Conservation (phyloP, 352 stramenopile genomes). For the Phytophthora chlamydospora region DNA sequence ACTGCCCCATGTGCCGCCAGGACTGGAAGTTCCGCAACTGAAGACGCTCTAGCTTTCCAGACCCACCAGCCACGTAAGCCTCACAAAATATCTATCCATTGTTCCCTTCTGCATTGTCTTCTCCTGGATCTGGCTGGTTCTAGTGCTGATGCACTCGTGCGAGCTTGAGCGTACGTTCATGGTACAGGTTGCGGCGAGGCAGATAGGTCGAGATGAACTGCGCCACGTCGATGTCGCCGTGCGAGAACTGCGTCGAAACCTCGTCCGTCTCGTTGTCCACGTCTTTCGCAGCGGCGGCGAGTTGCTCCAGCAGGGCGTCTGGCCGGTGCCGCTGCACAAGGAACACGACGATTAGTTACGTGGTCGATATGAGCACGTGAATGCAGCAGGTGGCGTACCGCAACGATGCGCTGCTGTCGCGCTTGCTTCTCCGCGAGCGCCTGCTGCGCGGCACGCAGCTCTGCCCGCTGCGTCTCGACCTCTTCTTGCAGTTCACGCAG, state of each 20-base stretch:
- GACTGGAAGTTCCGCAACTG: constrained; percentile 87
- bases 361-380: background rate
- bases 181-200: constrained; percentile 71
- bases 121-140: constrained; percentile 1
- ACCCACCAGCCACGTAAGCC: constrained; percentile 5
- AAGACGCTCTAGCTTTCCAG: constrained; percentile 8
- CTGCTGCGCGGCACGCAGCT: constrained; percentile 61
- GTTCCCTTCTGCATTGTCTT: background rate
- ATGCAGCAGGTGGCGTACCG: constrained; percentile 41
- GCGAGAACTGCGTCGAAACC: constrained; percentile 69
- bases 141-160: constrained; percentile 71
- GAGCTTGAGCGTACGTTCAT: constrained; percentile 80
- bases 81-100: constrained; percentile 28
- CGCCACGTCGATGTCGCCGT: constrained; percentile 73
- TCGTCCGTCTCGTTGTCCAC: constrained; percentile 77
- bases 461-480: constrained; percentile 51
- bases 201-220: constrained; percentile 74
- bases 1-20: constrained; percentile 91
- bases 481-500: constrained; percentile 59
- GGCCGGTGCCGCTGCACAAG: constrained; percentile 62
- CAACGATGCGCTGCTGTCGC: constrained; percentile 68
- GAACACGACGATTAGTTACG: constrained; percentile 9
- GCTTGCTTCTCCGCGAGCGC: constrained; percentile 70
- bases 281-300: constrained; percentile 60
- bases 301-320: constrained; percentile 74